phyloP scores from a whole-genome alignment of 129 eudicot species.

The Saussurea involucrata region DNA sequence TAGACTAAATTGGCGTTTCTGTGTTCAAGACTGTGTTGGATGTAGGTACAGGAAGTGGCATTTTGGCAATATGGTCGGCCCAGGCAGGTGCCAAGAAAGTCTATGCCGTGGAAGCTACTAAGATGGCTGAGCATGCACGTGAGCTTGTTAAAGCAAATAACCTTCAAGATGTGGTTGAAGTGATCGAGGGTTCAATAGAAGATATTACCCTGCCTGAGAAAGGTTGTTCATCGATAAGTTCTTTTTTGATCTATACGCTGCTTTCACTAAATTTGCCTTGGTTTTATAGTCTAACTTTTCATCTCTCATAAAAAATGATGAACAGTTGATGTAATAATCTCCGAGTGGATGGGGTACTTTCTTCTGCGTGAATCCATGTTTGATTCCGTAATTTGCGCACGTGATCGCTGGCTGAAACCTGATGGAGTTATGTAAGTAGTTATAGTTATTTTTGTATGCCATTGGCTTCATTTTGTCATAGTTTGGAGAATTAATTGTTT shows the following conservation, averaged over 20 bases:
- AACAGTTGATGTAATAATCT: constrained; percentile 95
- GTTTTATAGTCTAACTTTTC: not conserved
- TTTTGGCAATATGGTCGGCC: constrained; percentile 94
- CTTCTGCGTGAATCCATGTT: constrained; percentile 99
- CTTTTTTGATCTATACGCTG: too few relatives aligned
- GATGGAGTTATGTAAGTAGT: constrained; percentile 82
- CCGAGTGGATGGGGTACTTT: constrained; percentile 99
- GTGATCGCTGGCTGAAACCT: constrained; percentile 97
- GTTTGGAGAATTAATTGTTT: too few relatives aligned
- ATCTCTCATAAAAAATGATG: not conserved
- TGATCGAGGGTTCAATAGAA: constrained; percentile 92
- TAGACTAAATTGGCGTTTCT: too few relatives aligned
- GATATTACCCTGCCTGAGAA: constrained; percentile 79
- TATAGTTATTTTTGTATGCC: not conserved
- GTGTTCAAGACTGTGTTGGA: constrained; percentile 71
- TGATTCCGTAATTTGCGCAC: constrained; percentile 92
- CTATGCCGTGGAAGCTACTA: constrained; percentile 96
- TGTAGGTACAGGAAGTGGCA: constrained; percentile 98
- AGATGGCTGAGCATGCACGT: constrained; percentile 88
- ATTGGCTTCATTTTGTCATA: too few relatives aligned
- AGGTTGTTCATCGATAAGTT: constrained; percentile 35
- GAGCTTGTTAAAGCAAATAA: constrained; percentile 75
- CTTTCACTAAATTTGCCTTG: too few relatives aligned
- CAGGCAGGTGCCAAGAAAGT: constrained; percentile 98
- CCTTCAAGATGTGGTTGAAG: constrained; percentile 70